Evolutionary conservation across 192 early-diverging fungal species (phyloP), one percentile per base, ranked within the genome.

Genomic region (Coemansia reversa): DNA sequence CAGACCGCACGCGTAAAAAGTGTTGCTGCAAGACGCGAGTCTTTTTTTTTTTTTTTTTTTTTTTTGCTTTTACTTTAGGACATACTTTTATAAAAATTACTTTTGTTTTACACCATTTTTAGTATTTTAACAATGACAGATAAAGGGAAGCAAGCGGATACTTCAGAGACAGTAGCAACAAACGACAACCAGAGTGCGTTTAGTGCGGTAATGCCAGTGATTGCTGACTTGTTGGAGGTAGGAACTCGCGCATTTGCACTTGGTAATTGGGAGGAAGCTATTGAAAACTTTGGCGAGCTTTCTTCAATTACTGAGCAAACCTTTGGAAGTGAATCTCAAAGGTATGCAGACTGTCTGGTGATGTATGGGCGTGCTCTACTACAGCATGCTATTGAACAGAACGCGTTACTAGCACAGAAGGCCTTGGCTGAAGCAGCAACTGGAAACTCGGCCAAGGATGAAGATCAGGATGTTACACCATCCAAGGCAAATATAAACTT

Each of bases 301-400:
- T 87, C 89, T 7, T 77, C 84, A 28, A 66, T 89, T 50, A 83
- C 87, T 16, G 90, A 88, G 33, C 74, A 85, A 50, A 68, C 83
- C 2, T 84, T 88, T 75, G 91, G 91, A 25, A 53, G 53, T 58
- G 70, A 76, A 64, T 85, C 89, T 14, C 75, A 75, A 30, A 72
- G 83, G 51, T 91, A 86, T 64, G 92, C 88, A 2, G 90, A 92
- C 65, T 84, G 83, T 0, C 68, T 90, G 51, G 87, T 91, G 53
- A 69, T 86, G 58, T 94, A 92, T 65, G 92, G 92, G 22, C 77
- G 84, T 16, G 87, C 91, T 5, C 70, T 94, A 7, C 66, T 92
- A n/a, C 84, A 90, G 55, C 82, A 88, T 59, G 89, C 88, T 12
- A 86, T 92, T 47, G 75, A 89, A 64, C 86, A 91, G 53, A 89